A percentile compares a stretch with the other conserved stretches of the same genome.
Evolutionary conservation across 225 moss, liverwort and hornwort genomes (phyloP).

Genomic region (Marchantia paleacea): DNA sequence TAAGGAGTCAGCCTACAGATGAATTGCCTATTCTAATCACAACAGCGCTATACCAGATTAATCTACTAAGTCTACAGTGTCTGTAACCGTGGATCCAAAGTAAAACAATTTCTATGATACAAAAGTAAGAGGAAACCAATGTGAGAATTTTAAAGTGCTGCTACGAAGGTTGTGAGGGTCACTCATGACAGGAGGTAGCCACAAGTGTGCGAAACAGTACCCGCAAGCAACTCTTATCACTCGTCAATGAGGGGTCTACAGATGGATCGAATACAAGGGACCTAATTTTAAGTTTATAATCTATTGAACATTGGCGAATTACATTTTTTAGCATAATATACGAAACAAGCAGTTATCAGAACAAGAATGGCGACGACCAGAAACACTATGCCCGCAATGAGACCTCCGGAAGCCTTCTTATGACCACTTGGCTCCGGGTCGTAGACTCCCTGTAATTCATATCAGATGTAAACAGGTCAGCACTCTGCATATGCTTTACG

Average conservation of each 20-base stretch:
- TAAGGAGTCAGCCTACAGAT: background rate
- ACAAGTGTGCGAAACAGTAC: background rate
- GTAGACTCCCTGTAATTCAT: constrained; percentile 26
- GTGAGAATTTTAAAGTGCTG: background rate
- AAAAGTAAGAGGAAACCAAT: background rate
- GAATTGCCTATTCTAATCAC: background rate
- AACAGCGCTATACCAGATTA: background rate
- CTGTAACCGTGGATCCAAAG: background rate
- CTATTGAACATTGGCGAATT: constrained; percentile 32
- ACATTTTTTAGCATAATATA: constrained; percentile 38
- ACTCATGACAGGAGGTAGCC: background rate
- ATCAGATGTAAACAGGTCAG: background rate
- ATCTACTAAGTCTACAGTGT: background rate
- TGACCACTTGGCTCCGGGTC: constrained; percentile 19
- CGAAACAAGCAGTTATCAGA: constrained; percentile 37
- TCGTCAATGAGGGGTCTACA: background rate
- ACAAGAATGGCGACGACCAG: constrained; percentile 42
- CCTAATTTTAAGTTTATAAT: constrained; percentile 26
- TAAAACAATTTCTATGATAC: constrained; percentile 18
- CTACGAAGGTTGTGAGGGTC: constrained; percentile 1
- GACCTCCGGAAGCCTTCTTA: constrained; percentile 28
- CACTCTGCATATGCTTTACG: background rate
- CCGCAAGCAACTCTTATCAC: background rate
- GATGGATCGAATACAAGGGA: background rate
- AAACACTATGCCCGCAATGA: constrained; percentile 49